These are phyloP conservation scores for Boletus semigastroideus DNA, from an alignment of 1,284 basidiomycete species.

Conservation along the genomic window DNA sequence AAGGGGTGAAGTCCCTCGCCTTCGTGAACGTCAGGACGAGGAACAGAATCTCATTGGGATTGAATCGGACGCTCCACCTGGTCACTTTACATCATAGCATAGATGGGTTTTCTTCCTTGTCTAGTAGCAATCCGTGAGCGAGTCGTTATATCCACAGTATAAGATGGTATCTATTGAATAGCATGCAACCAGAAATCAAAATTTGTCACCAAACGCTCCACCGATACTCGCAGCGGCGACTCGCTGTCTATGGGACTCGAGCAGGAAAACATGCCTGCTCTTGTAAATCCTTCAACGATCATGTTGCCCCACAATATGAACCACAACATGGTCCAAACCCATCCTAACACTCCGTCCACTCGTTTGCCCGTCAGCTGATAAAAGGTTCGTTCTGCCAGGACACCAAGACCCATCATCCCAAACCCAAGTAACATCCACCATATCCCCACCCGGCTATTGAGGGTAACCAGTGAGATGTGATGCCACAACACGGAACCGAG, in stretches of 20 bases:
- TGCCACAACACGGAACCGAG: conserved; percentile 55
- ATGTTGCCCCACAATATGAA: conserved; percentile 44
- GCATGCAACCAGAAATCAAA: conserved; percentile 23
- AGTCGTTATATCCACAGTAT: no score
- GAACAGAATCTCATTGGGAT: background rate
- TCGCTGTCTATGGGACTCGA: conserved; percentile 13
- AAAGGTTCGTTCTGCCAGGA: conserved; percentile 43
- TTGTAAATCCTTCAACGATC: conserved; percentile 49
- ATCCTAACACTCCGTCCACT: conserved; percentile 39
- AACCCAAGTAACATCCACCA: conserved; percentile 49
- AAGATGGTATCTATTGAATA: no score
- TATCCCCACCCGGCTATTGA: conserved; percentile 48
- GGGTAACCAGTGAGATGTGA: conserved; percentile 49
- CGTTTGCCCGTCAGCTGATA: conserved; percentile 33
- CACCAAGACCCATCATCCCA: conserved; percentile 51
- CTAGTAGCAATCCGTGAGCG: no score
- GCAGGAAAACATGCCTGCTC: conserved; percentile 41
- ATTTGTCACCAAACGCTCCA: conserved; percentile 9
- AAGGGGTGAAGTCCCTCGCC: background rate
- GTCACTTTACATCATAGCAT: background rate
- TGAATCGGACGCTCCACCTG: background rate
- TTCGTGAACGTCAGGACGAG: background rate
- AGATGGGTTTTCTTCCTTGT: no score
- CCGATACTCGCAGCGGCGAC: conserved; percentile 13
- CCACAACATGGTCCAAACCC: conserved; percentile 54